Evolutionary conservation across 2,329 filamentous ascomycete genomes (phyloP).

Genomic region (Karstenula rhodostoma): DNA sequence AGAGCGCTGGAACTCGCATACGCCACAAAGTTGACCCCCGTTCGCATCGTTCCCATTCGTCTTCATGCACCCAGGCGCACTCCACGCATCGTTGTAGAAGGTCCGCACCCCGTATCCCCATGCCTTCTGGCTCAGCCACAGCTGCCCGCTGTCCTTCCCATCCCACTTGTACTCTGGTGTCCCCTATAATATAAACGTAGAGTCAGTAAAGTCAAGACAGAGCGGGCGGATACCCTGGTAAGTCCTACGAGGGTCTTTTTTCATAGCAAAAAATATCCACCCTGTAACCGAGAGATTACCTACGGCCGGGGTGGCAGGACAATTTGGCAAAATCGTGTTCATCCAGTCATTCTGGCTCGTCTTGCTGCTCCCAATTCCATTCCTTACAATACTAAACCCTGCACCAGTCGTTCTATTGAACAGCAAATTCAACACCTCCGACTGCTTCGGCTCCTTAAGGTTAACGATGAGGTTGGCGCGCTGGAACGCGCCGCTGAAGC

Average conservation of each 20-base stretch:
- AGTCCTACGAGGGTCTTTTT: too few relatives aligned
- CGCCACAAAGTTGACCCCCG: constrained; percentile 58
- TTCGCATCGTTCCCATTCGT: constrained; percentile 56
- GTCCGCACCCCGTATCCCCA: constrained; percentile 54
- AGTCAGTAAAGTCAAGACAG: too few relatives aligned
- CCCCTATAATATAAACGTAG: constrained; percentile 1
- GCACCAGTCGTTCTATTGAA: constrained; percentile 57
- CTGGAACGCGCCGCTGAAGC: constrained; percentile 56
- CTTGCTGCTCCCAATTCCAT: constrained; percentile 56
- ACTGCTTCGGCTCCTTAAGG: constrained; percentile 51
- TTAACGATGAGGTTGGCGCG: constrained; percentile 56
- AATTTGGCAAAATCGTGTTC: constrained; percentile 39
- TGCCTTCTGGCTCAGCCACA: constrained; percentile 62
- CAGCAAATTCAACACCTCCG: constrained; percentile 53
- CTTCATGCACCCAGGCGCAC: constrained; percentile 62
- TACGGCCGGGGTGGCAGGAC: constrained; percentile 22
- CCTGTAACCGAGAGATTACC: too few relatives aligned
- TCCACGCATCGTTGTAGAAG: constrained; percentile 61
- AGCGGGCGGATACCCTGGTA: too few relatives aligned
- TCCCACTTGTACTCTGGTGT: constrained; percentile 38
- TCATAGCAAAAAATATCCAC: too few relatives aligned
- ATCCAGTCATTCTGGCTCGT: constrained; percentile 52
- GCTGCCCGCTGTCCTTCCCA: constrained; percentile 53
- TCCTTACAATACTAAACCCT: constrained; percentile 56
- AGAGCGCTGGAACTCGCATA: constrained; percentile 31